These are phyloP conservation scores for Elasticomyces elasticus DNA, from an alignment of 495 filamentous ascomycete species.

Conservation along the genomic window DNA sequence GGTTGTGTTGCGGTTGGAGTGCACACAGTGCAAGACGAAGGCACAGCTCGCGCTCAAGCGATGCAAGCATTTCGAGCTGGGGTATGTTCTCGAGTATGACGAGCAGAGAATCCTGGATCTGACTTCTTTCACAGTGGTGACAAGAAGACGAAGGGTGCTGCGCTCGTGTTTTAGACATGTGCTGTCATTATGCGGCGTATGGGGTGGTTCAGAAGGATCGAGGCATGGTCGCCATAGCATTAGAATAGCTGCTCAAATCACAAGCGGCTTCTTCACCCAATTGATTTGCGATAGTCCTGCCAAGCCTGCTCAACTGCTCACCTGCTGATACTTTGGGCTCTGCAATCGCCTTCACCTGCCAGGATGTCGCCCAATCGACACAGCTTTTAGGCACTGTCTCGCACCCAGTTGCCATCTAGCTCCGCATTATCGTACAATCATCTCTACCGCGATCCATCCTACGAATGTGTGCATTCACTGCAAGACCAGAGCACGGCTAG, in stretches of 20 bases:
- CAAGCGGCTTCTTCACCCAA: neutral
- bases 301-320: too few relatives aligned
- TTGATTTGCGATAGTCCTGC: too few relatives aligned
- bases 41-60: slow-evolving; percentile 95
- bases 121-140: slow-evolving; percentile 63
- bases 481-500: too few relatives aligned
- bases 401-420: too few relatives aligned
- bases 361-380: too few relatives aligned
- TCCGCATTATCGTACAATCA: too few relatives aligned
- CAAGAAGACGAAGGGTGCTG: slow-evolving; percentile 99
- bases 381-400: too few relatives aligned
- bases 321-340: too few relatives aligned
- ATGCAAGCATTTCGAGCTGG: slow-evolving; percentile 99
- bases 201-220: neutral
- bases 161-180: slow-evolving; percentile 78
- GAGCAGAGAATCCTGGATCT: neutral
- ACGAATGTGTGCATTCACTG: too few relatives aligned
- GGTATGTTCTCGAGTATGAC: slow-evolving; percentile 49
- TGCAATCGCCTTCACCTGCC: too few relatives aligned
- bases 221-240: neutral
- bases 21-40: slow-evolving; percentile 95
- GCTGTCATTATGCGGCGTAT: slow-evolving; percentile 8
- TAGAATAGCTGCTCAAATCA: neutral
- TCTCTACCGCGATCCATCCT: too few relatives aligned
- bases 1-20: slow-evolving; percentile 95